These are phyloP conservation scores for Tilletia walkeri DNA, from an alignment of 1,284 basidiomycete species.

Conservation along the genomic window DNA sequence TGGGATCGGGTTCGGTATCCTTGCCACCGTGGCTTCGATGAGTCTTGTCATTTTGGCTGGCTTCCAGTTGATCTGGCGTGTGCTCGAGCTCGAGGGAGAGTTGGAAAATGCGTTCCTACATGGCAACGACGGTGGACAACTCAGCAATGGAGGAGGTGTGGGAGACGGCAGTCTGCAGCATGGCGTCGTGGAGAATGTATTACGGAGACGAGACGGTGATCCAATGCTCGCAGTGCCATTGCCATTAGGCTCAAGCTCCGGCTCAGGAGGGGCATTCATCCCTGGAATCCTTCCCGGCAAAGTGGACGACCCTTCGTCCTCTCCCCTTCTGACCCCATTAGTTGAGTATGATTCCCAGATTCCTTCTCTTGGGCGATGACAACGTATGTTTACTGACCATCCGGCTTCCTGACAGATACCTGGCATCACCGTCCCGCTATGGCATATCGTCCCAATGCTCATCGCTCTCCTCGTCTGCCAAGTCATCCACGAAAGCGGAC, in stretches of 20 bases:
- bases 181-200: too few species aligned
- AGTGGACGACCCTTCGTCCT: too few species aligned
- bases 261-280: not conserved
- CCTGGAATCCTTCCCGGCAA: too few species aligned
- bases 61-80: not conserved
- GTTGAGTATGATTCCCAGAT: not conserved
- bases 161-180: not conserved
- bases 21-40: not conserved
- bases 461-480: slow-evolving; percentile 17
- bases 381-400: not conserved
- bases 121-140: not conserved
- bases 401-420: not conserved
- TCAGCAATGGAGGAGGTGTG: not conserved
- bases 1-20: not conserved
- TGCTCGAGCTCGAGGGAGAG: not conserved
- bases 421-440: slow-evolving; percentile 18
- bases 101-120: not conserved
- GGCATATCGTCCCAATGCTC: slow-evolving; percentile 14
- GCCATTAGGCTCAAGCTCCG: not conserved
- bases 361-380: not conserved
- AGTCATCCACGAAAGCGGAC: slow-evolving; percentile 18
- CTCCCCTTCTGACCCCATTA: not conserved
- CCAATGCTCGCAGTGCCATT: not conserved
- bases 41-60: not conserved
- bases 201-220: too few species aligned